Base-by-base conservation (phyloP, 2,329 filamentous ascomycete species). In the Cercospora berteroae region DNA sequence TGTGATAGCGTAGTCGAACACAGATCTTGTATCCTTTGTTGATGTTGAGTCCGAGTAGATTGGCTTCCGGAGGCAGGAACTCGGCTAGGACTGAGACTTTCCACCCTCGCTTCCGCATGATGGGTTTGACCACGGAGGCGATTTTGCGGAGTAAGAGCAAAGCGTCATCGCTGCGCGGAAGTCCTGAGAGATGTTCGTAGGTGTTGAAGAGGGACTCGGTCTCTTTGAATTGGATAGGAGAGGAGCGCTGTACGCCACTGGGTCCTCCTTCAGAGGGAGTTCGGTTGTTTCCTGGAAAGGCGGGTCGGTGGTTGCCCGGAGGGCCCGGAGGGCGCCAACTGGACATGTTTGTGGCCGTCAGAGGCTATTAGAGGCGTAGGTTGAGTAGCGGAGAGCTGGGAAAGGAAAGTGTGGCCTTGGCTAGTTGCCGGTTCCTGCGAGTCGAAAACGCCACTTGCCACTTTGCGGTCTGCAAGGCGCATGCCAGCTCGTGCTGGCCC, bases 31-130 rank as follows among this genome's bases (percentile, higher is more conserved):
- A 84, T 5, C 93, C 93, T 18, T 80, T 80, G 75, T 94, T 91
- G 73, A 90, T 84, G 74, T 98, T 97, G 27, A 97, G 81, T 18
- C 90, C 94, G 48, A 96, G 81, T 1, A 97, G 83, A 71, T 90
- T 91, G 33, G 83, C 80, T 73, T 95, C 85, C 12, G 87, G 83
- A 0, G 94, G 94, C 68, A 92, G 91, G 80, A 98, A 97, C 78
- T 98, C 94, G 59, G 89, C 88, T 16, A 98, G 85, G 58, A 91
- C 87, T 29, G 86, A 85, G 36, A 98, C 92, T 69, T 84, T 89
- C 92, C 93, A 98, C 64, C 85, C 85, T 52, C 92, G 88, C 58
- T 92, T 92, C 71, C 93, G 86, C 94, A 98, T 98, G 70, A 98
- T 92, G 18, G 94, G 94, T 78, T 97, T 97, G 69, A 97, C 94